phyloP scores from a whole-genome alignment of 192 early-diverging fungal genomes.

The Umbelopsis isabellina region DNA sequence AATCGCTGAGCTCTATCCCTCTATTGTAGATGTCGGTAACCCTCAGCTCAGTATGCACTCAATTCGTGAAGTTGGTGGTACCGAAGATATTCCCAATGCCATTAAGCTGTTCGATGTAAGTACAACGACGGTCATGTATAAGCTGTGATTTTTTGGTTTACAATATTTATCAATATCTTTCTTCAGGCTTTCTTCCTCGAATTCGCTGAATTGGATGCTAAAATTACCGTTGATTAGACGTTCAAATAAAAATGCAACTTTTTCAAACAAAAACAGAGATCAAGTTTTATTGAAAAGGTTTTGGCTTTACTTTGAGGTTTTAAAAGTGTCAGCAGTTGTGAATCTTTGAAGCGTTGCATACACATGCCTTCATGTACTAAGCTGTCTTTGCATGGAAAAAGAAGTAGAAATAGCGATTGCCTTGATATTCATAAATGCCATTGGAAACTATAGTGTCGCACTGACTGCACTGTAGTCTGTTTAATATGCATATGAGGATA shows the following conservation, averaged over 20 bases:
- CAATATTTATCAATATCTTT: neutral
- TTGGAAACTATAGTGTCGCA: too few relatives aligned
- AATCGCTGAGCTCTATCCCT: neutral
- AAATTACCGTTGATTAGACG: conserved; percentile 5
- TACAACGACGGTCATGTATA: neutral
- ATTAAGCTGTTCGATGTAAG: conserved; percentile 83
- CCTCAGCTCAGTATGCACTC: conserved; percentile 98
- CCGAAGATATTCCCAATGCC: conserved; percentile 83
- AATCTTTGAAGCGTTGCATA: too few relatives aligned
- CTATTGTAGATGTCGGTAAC: conserved; percentile 82
- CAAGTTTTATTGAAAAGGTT: too few relatives aligned
- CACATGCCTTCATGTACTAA: too few relatives aligned
- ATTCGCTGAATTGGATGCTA: conserved; percentile 15
- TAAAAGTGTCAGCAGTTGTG: too few relatives aligned
- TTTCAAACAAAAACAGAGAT: too few relatives aligned
- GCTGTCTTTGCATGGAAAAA: too few relatives aligned
- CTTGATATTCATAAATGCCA: too few relatives aligned
- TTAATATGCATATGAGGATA: too few relatives aligned
- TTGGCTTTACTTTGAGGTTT: too few relatives aligned
- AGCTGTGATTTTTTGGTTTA: neutral
- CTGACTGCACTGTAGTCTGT: too few relatives aligned
- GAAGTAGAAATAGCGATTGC: too few relatives aligned
- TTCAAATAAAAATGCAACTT: neutral
- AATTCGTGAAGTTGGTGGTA: conserved; percentile 89
- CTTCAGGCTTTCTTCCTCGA: conserved; percentile 20